phyloP scores from a whole-genome alignment of 2,329 filamentous ascomycete genomes.

The Neonectria sp. region DNA sequence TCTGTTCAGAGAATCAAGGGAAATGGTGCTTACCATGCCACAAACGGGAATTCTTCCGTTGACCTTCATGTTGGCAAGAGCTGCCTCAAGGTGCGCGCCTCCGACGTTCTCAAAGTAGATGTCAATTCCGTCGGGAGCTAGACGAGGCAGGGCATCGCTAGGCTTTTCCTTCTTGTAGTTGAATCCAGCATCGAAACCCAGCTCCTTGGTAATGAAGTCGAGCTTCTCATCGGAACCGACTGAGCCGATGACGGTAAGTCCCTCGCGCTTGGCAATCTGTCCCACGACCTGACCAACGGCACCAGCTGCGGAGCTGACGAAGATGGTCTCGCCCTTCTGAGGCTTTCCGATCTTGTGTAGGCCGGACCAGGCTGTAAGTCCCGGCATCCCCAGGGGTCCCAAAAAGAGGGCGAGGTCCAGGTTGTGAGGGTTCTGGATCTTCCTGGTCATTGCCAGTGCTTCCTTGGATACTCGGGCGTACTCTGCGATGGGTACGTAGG shows the following conservation, averaged over 20 bases:
- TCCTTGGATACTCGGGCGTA: constrained; percentile 71
- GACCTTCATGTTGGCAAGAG: constrained; percentile 65
- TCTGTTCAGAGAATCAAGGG: accelerated
- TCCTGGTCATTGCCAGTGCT: constrained; percentile 59
- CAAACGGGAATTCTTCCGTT: constrained; percentile 77
- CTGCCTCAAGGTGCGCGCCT: constrained; percentile 66
- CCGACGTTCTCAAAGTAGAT: constrained; percentile 73
- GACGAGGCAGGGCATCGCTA: constrained; percentile 74
- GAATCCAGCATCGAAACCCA: constrained; percentile 75
- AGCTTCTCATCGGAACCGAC: constrained; percentile 87
- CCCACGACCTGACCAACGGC: constrained; percentile 89
- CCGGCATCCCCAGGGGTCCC: constrained; percentile 75
- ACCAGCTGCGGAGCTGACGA: constrained; percentile 84
- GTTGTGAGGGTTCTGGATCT: constrained; percentile 78
- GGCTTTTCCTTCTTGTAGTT: constrained; percentile 91
- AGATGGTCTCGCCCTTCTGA: constrained; percentile 81
- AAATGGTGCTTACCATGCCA: constrained; percentile 66
- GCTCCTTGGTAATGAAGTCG: constrained; percentile 70
- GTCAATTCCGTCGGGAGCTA: constrained; percentile 84
- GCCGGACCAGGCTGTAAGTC: constrained; percentile 79
- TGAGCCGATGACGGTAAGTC: constrained; percentile 83
- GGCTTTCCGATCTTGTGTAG: constrained; percentile 76
- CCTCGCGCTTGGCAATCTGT: constrained; percentile 86
- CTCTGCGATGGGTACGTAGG: constrained; percentile 74
- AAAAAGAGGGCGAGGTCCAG: constrained; percentile 79